A percentile compares a stretch with the other conserved stretches of the same genome.
Evolutionary conservation across 1,284 basidiomycete genomes (phyloP).

Genomic region (Pascua guehoae): DNA sequence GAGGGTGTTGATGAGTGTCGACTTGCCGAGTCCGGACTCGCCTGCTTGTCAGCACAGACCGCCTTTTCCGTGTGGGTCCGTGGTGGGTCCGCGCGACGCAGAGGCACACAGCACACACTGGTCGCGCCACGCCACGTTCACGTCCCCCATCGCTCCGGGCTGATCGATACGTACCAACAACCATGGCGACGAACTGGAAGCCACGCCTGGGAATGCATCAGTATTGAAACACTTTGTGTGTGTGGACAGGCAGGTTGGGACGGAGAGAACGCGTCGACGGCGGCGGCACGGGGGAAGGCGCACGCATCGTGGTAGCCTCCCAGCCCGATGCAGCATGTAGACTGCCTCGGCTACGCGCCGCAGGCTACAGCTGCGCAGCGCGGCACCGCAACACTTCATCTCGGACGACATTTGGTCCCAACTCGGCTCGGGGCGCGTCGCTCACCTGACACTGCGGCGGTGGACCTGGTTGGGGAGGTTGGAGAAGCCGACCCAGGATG

Average conservation of each 20-base stretch:
- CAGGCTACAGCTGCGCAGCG: too few species aligned
- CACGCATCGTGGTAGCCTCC: too few species aligned
- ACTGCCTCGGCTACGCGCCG: too few species aligned
- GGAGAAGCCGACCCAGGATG: conserved; percentile 65
- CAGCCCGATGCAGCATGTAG: too few species aligned
- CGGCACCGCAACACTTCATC: neutral
- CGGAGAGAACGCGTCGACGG: too few species aligned
- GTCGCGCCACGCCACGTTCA: neutral
- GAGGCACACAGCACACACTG: neutral
- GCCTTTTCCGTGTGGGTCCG: conserved; percentile 4
- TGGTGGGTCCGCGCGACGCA: neutral
- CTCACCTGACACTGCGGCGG: conserved; percentile 80
- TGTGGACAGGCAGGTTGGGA: too few species aligned
- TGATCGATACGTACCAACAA: conserved; percentile 70
- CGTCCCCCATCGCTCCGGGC: neutral
- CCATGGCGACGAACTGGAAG: conserved; percentile 94
- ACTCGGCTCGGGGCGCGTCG: too few species aligned
- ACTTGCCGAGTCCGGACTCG: conserved; percentile 96
- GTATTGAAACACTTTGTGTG: neutral
- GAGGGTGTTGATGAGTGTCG: conserved; percentile 93
- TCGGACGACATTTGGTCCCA: too few species aligned
- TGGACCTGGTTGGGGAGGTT: conserved; percentile 97
- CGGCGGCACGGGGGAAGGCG: too few species aligned
- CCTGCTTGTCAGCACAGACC: conserved; percentile 55
- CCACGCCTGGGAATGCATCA: conserved; percentile 59